Conservation (phyloP, 257 asterid species). For the Buddleja alternifolia region DNA sequence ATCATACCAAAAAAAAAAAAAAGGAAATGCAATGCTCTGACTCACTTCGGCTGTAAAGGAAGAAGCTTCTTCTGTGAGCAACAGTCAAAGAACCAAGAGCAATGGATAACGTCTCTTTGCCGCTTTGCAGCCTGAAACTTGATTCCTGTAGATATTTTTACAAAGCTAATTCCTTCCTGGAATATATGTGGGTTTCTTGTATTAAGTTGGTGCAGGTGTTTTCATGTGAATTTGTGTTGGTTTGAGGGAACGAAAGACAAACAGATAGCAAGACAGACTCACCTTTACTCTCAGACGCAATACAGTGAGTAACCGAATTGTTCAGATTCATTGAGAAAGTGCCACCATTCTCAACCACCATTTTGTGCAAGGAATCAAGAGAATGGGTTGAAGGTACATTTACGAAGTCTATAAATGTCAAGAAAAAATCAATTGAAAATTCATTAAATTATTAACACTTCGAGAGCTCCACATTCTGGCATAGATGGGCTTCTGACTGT, state of each 20-base stretch:
- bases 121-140: slow-evolving; percentile 94
- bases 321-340: slow-evolving; percentile 94
- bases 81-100: slow-evolving; percentile 85
- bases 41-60: slow-evolving; percentile 87
- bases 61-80: slow-evolving; percentile 75
- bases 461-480: slow-evolving; percentile 13
- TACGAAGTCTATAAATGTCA: slow-evolving; percentile 78
- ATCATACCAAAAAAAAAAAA: slow-evolving; percentile 18
- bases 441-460: slow-evolving; percentile 12
- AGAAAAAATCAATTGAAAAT: slow-evolving; percentile 45
- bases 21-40: slow-evolving; percentile 12
- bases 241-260: neutral
- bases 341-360: slow-evolving; percentile 94
- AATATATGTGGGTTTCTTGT: neutral
- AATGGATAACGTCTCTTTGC: slow-evolving; percentile 84
- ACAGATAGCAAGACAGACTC: slow-evolving; percentile 29
- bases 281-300: slow-evolving; percentile 95
- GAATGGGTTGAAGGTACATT: slow-evolving; percentile 75
- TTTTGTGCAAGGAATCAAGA: slow-evolving; percentile 81
- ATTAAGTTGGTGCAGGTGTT: slow-evolving; percentile 17
- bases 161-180: slow-evolving; percentile 16
- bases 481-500: neutral
- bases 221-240: neutral
- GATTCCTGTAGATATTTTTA: slow-evolving; percentile 63
- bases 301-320: slow-evolving; percentile 81